Evolutionary conservation across 2,329 filamentous ascomycete genomes (phyloP).

Genomic region (Pseudofabraea citricarpa): DNA sequence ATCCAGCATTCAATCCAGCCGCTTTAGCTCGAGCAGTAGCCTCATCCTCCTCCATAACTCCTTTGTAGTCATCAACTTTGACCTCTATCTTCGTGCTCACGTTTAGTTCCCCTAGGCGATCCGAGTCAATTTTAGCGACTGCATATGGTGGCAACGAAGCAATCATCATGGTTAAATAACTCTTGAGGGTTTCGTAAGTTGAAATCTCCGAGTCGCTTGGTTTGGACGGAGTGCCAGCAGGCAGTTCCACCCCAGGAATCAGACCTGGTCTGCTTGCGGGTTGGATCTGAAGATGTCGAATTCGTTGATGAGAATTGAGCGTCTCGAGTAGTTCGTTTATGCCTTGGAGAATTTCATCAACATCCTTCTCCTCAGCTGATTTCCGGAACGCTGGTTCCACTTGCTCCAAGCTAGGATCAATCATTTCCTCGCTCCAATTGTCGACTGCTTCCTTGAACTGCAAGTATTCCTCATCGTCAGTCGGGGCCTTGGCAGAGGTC

Average conservation of each 20-base stretch:
- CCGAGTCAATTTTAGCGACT: slow-evolving; percentile 51
- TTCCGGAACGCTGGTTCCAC: slow-evolving; percentile 39
- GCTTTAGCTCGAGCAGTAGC: slow-evolving; percentile 21
- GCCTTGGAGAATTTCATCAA: slow-evolving; percentile 65
- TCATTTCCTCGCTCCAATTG: slow-evolving; percentile 50
- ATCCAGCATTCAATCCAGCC: slow-evolving; percentile 10
- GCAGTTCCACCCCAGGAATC: slow-evolving; percentile 57
- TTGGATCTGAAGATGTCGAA: slow-evolving; percentile 65
- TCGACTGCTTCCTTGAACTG: slow-evolving; percentile 47
- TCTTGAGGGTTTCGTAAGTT: slow-evolving; percentile 46
- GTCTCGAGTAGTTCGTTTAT: slow-evolving; percentile 75
- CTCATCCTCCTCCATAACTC: slow-evolving; percentile 51
- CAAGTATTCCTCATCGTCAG: slow-evolving; percentile 29
- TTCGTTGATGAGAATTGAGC: slow-evolving; percentile 72
- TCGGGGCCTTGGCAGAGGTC: slow-evolving; percentile 1
- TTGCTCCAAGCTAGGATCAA: slow-evolving; percentile 49
- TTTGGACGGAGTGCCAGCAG: slow-evolving; percentile 55
- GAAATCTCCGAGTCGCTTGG: slow-evolving; percentile 54
- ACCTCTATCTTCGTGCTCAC: slow-evolving; percentile 47
- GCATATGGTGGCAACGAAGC: slow-evolving; percentile 49
- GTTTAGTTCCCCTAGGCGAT: slow-evolving; percentile 47
- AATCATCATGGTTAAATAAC: slow-evolving; percentile 46
- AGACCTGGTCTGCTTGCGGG: slow-evolving; percentile 57
- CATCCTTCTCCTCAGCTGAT: slow-evolving; percentile 51
- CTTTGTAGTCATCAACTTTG: slow-evolving; percentile 41